These are phyloP conservation scores for Quercus dentata DNA, from an alignment of 306 rosid genomes.

Conservation along the genomic window DNA sequence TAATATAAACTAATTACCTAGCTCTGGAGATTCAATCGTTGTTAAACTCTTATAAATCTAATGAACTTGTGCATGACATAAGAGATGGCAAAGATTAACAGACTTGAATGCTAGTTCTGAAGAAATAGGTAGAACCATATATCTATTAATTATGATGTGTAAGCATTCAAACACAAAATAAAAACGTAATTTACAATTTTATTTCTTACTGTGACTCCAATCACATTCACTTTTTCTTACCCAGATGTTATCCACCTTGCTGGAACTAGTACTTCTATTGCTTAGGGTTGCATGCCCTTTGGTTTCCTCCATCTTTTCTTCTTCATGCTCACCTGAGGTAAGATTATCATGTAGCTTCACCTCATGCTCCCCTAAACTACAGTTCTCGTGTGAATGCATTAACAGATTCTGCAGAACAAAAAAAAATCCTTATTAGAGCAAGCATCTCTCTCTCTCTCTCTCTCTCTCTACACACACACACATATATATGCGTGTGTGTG, in stretches of 20 bases:
- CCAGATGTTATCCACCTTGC: background rate
- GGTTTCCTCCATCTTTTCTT: background rate
- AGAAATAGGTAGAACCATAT: no score
- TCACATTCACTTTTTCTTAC: background rate
- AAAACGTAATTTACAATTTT: no score
- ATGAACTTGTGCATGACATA: no score
- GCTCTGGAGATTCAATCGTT: no score
- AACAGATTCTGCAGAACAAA: background rate
- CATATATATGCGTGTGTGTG: rapidly evolving
- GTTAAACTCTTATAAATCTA: no score
- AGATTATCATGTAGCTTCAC: background rate
- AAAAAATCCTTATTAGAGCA: background rate
- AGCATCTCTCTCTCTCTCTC: background rate
- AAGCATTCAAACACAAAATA: no score
- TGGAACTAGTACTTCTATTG: background rate
- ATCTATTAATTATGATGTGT: no score
- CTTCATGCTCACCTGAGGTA: background rate
- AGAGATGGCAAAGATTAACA: no score
- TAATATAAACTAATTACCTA: no score
- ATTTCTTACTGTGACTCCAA: no score
- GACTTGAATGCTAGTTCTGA: no score
- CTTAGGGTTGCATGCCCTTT: slow-evolving; percentile 1
- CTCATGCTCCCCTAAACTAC: background rate
- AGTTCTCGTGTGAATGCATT: background rate
- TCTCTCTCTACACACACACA: no score